Evolutionary conservation across 176 grass and related monocot species (phyloP).

Genomic region (Aegilops bicornis): DNA sequence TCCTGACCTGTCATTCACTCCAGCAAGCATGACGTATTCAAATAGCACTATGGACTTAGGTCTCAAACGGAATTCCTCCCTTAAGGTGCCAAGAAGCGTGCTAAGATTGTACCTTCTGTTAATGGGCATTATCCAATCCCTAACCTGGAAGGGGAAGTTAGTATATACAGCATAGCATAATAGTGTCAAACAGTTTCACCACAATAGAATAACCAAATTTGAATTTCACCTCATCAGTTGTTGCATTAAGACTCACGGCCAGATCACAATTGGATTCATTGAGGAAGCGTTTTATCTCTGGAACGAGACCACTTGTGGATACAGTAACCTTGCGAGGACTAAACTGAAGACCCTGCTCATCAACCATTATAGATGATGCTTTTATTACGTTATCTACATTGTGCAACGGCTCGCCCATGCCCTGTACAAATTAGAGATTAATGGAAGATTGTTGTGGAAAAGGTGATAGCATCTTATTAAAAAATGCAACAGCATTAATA

Average conservation of each 20-base stretch:
- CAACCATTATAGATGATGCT: slow-evolving; percentile 82
- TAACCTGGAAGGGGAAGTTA: slow-evolving; percentile 56
- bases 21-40: slow-evolving; percentile 97
- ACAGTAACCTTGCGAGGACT: slow-evolving; percentile 87
- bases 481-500: slow-evolving; percentile 6
- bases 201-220: slow-evolving; percentile 13
- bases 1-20: slow-evolving; percentile 88
- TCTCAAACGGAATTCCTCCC: slow-evolving; percentile 55
- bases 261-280: slow-evolving; percentile 71
- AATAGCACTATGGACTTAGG: slow-evolving; percentile 77
- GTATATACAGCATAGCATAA: slow-evolving; percentile 27
- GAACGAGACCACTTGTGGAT: slow-evolving; percentile 90
- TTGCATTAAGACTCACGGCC: slow-evolving; percentile 94
- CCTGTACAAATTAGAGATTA: slow-evolving; percentile 45
- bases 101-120: slow-evolving; percentile 90
- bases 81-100: slow-evolving; percentile 74
- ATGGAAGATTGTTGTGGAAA: slow-evolving; percentile 2
- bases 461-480: background rate
- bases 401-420: slow-evolving; percentile 93
- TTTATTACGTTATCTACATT: slow-evolving; percentile 94
- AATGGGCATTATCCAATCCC: slow-evolving; percentile 98
- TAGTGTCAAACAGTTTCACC: background rate
- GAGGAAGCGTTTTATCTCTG: slow-evolving; percentile 87
- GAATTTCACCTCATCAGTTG: slow-evolving; percentile 78
- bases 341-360: slow-evolving; percentile 93